These are phyloP conservation scores for Lipomyces kockii DNA, from an alignment of 805 yeast genomes.

Conservation along the genomic window DNA sequence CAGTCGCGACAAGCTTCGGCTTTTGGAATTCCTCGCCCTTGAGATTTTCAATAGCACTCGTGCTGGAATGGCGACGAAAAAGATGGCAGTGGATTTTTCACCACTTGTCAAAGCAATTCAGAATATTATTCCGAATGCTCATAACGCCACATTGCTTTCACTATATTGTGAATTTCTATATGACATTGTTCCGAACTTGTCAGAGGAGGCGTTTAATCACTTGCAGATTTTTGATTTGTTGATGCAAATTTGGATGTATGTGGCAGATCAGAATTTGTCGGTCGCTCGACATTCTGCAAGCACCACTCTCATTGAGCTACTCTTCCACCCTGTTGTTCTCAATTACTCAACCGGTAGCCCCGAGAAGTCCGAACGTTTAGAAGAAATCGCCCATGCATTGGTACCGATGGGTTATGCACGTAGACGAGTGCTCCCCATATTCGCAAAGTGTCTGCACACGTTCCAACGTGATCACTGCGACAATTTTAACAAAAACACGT, in stretches of 20 bases:
- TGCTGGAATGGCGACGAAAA: not conserved
- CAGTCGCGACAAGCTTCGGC: constrained; percentile 8
- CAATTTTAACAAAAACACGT: constrained; percentile 42
- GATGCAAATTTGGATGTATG: constrained; percentile 12
- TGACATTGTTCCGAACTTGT: not conserved
- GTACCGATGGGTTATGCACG: constrained; percentile 55
- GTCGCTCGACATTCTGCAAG: constrained; percentile 16
- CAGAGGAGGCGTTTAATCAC: not conserved
- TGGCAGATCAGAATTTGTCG: constrained; percentile 10
- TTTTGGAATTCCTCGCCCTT: not conserved
- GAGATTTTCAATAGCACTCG: not conserved
- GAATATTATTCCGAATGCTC: constrained; percentile 2
- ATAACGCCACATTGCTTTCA: constrained; percentile 7
- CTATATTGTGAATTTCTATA: constrained; percentile 17
- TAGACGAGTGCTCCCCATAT: constrained; percentile 67
- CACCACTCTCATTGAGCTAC: constrained; percentile 8
- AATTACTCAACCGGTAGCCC: not conserved
- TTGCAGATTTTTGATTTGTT: constrained; percentile 6
- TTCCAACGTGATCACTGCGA: constrained; percentile 7
- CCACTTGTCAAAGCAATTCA: constrained; percentile 16
- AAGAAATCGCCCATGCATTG: constrained; percentile 9
- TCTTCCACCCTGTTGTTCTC: constrained; percentile 17
- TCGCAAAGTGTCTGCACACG: constrained; percentile 54
- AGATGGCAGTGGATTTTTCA: not conserved
- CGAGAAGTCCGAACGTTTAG: not conserved